These are phyloP conservation scores for Penicillium angulare DNA, from an alignment of 495 filamentous ascomycete species.

Conservation along the genomic window DNA sequence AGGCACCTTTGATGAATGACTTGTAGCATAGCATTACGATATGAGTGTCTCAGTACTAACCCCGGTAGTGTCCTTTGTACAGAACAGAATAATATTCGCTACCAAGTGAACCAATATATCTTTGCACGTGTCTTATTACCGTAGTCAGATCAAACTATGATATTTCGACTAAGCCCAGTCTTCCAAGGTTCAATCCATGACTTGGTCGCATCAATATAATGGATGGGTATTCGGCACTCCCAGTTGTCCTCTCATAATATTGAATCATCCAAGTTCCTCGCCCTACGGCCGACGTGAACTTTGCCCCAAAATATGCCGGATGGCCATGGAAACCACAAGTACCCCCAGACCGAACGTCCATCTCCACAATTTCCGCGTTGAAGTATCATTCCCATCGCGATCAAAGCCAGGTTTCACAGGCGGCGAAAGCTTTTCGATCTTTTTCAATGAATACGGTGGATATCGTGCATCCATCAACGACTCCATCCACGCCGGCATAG, in stretches of 20 bases:
- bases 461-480: constrained; percentile 64
- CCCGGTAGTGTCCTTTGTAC: neutral
- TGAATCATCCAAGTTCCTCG: neutral
- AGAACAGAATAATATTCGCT: neutral
- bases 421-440: constrained; percentile 54
- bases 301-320: neutral
- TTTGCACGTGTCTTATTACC: no score
- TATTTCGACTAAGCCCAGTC: no score
- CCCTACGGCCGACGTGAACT: neutral
- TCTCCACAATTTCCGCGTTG: neutral
- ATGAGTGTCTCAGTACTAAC: neutral
- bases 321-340: constrained; percentile 10
- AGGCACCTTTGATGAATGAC: constrained; percentile 31
- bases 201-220: neutral
- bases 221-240: no score
- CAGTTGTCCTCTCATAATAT: no score
- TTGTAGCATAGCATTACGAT: neutral
- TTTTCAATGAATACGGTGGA: constrained; percentile 59
- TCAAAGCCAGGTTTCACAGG: constrained; percentile 69
- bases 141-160: no score
- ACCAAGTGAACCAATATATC: no score
- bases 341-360: constrained; percentile 17
- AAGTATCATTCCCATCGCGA: constrained; percentile 52
- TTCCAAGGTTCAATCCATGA: no score
- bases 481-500: constrained; percentile 53